Conservation (phyloP, 805 yeast genomes). For the Barnettozyma siamensis region DNA sequence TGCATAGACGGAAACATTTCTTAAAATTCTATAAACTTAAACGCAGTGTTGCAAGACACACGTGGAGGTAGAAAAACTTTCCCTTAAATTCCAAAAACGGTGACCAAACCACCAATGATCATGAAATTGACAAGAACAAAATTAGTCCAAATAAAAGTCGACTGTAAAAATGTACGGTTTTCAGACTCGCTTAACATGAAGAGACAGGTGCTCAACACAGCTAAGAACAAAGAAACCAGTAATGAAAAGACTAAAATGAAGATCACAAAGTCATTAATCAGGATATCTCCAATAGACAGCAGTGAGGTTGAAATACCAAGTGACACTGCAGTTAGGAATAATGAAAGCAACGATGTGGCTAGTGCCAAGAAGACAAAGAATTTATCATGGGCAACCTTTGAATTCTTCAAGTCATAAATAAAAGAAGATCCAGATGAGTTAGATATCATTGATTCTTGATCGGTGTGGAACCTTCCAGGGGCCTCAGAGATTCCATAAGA, state of each 20-base stretch:
- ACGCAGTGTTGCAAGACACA: no score
- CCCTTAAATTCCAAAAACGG: conserved; percentile 22
- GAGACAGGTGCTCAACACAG: conserved; percentile 40
- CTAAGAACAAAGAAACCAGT: conserved; percentile 35
- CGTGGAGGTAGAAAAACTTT: background rate
- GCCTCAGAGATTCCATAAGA: background rate
- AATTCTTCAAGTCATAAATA: background rate
- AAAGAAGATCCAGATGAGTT: conserved; percentile 4
- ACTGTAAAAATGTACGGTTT: conserved; percentile 31
- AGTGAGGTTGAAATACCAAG: conserved; percentile 36
- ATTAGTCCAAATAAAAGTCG: conserved; percentile 36
- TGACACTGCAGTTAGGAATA: conserved; percentile 38
- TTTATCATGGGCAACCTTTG: conserved; percentile 31
- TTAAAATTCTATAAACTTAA: background rate
- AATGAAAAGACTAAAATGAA: conserved; percentile 36
- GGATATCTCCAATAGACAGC: conserved; percentile 16
- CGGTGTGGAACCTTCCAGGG: conserved; percentile 4
- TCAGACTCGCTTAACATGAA: conserved; percentile 33
- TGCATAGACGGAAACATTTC: no score
- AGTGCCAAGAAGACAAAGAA: conserved; percentile 41
- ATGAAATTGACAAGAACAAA: conserved; percentile 35
- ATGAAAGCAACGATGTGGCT: conserved; percentile 33
- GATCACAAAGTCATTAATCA: conserved; percentile 22
- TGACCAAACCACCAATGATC: conserved; percentile 40
- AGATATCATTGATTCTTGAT: conserved; percentile 14